A percentile compares a stretch with the other conserved stretches of the same genome.
phyloP scores from a whole-genome alignment of 306 rosid species.

The Vicia faba region DNA sequence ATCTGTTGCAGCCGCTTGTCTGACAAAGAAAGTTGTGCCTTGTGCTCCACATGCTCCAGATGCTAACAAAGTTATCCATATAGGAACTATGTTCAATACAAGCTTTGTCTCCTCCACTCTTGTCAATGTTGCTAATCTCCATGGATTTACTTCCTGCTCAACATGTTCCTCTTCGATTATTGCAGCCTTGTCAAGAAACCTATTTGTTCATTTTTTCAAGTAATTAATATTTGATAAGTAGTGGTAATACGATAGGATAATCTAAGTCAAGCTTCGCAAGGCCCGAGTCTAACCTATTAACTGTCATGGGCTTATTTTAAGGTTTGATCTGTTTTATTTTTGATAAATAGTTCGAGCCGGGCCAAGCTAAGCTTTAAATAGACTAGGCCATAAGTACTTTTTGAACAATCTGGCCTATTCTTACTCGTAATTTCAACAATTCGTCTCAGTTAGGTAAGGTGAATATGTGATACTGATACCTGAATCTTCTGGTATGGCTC shows the following conservation, averaged over 20 bases:
- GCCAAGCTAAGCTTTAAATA: neutral
- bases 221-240: neutral
- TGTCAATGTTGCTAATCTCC: slow-evolving; percentile 55
- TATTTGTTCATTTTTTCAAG: slow-evolving; percentile 5
- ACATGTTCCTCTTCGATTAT: slow-evolving; percentile 43
- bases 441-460: neutral
- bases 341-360: neutral
- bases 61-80: slow-evolving; percentile 47
- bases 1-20: slow-evolving; percentile 48
- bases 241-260: neutral
- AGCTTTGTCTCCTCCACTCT: slow-evolving; percentile 60
- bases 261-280: neutral
- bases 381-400: neutral
- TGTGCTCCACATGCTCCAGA: slow-evolving; percentile 42
- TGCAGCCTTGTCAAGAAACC: slow-evolving; percentile 65
- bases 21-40: slow-evolving; percentile 45
- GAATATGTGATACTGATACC: slow-evolving; percentile 29
- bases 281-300: neutral
- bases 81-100: slow-evolving; percentile 40
- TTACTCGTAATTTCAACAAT: neutral
- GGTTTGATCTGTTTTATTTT: neutral
- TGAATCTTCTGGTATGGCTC: slow-evolving; percentile 39
- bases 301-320: neutral
- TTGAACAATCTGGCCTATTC: neutral
- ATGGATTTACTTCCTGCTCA: slow-evolving; percentile 42